A percentile compares a stretch with the other conserved stretches of the same genome.
Evolutionary conservation across 306 rosid species (phyloP).

Genomic region (Vicia sativa): DNA sequence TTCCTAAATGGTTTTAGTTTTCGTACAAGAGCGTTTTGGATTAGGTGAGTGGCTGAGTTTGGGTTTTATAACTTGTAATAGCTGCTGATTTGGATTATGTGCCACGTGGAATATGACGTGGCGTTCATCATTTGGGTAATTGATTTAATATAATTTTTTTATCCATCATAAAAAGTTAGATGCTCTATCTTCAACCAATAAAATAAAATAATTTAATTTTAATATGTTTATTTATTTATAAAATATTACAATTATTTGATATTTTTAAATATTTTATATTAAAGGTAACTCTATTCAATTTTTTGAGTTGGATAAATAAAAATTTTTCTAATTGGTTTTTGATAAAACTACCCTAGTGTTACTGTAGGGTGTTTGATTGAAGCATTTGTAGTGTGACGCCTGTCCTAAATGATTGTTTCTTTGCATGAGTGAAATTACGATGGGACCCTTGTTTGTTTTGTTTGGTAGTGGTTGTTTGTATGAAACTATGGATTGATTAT

Average conservation of each 20-base stretch:
- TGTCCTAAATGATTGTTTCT: conserved; percentile 19
- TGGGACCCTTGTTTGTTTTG: background rate
- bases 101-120: conserved; percentile 49
- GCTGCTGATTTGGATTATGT: conserved; percentile 48
- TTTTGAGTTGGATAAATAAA: no score
- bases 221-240: no score
- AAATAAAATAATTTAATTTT: no score
- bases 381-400: conserved; percentile 35
- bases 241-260: no score
- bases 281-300: no score
- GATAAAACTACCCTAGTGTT: conserved; percentile 37
- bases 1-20: background rate
- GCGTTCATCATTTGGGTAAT: conserved; percentile 32
- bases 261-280: no score
- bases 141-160: no score
- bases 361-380: conserved; percentile 3
- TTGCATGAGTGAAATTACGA: background rate
- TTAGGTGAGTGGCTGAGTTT: conserved; percentile 39
- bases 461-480: background rate
- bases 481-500: conserved; percentile 23
- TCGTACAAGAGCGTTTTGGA: conserved; percentile 27
- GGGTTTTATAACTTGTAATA: conserved; percentile 46
- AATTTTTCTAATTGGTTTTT: no score
- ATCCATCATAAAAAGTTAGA: no score
- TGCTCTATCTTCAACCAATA: no score